Evolutionary conservation across 2,329 filamentous ascomycete species (phyloP).

Genomic region (Neurospora sp.): DNA sequence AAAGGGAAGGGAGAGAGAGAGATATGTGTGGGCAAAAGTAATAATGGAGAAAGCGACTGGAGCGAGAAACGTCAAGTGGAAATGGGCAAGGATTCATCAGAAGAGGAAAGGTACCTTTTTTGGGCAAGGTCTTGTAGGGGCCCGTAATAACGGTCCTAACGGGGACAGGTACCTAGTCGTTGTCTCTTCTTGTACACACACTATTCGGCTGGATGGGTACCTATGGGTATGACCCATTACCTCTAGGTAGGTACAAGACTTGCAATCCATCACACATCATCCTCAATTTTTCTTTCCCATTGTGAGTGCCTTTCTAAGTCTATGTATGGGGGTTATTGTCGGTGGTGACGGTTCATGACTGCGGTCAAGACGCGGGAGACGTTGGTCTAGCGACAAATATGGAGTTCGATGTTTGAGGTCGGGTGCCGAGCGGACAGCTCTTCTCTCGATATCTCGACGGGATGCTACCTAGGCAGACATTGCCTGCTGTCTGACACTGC

Average conservation of each 20-base stretch:
- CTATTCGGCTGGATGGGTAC: constrained; percentile 3
- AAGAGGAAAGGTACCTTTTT: constrained; percentile 4
- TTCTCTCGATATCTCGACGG: neutral
- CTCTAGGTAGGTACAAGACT: neutral
- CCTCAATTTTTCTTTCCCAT: neutral
- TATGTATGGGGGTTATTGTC: neutral
- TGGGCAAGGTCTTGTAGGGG: constrained; percentile 3
- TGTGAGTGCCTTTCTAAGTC: neutral
- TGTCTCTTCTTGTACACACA: constrained; percentile 3
- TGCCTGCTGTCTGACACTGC: neutral
- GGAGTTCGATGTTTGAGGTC: neutral
- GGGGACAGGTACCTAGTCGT: neutral
- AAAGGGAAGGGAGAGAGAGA: constrained; percentile 11
- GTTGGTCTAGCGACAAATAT: neutral
- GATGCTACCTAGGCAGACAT: neutral
- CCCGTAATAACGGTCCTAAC: neutral
- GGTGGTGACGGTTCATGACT: neutral
- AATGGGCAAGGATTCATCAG: constrained; percentile 7
- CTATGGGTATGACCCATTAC: neutral
- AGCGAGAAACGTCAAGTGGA: constrained; percentile 19
- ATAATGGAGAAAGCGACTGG: constrained; percentile 17
- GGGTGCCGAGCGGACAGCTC: neutral
- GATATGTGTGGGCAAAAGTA: constrained; percentile 19
- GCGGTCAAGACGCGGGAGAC: neutral
- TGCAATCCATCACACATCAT: neutral